These are phyloP conservation scores for Colletotrichum ledebouriae DNA, from an alignment of 2,329 filamentous ascomycete genomes.

Conservation along the genomic window DNA sequence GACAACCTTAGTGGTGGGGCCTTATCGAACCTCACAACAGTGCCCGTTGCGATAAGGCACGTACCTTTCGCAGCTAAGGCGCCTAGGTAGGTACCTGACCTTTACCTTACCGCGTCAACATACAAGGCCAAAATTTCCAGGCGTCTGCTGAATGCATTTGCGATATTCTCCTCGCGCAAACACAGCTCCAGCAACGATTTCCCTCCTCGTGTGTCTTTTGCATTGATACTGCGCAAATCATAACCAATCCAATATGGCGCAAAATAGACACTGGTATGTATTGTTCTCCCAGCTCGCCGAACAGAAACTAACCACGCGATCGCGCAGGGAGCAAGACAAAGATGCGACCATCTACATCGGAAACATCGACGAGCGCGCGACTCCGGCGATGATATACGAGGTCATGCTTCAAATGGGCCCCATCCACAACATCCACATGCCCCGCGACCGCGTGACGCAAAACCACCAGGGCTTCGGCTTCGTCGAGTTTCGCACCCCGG, in stretches of 20 bases:
- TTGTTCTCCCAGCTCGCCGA: conserved; percentile 4
- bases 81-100: too few relatives aligned
- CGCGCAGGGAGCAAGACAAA: conserved; percentile 90
- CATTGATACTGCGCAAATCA: neutral
- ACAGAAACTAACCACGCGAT: conserved; percentile 46
- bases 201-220: neutral
- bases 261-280: conserved; percentile 78
- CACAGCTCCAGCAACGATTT: neutral
- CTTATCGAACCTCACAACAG: conserved; percentile 22
- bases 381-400: conserved; percentile 93
- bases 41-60: conserved; percentile 31
- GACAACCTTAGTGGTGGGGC: conserved; percentile 18
- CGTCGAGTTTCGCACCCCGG: conserved; percentile 96
- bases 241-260: conserved; percentile 68
- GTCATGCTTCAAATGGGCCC: conserved; percentile 98
- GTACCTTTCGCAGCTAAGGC: conserved; percentile 27
- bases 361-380: conserved; percentile 97
- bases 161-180: conserved; percentile 4
- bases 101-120: conserved; percentile 22
- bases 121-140: conserved; percentile 38
- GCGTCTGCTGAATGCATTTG: neutral
- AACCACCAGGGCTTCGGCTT: conserved; percentile 98
- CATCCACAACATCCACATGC: conserved; percentile 97
- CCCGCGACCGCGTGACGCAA: conserved; percentile 97
- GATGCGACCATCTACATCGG: conserved; percentile 98